Percentiles rank a stretch among this genome's conserved stretches.
These are phyloP conservation scores for Escovopsis sp. DNA, from an alignment of 2,329 filamentous ascomycete genomes.

Conservation along the genomic window DNA sequence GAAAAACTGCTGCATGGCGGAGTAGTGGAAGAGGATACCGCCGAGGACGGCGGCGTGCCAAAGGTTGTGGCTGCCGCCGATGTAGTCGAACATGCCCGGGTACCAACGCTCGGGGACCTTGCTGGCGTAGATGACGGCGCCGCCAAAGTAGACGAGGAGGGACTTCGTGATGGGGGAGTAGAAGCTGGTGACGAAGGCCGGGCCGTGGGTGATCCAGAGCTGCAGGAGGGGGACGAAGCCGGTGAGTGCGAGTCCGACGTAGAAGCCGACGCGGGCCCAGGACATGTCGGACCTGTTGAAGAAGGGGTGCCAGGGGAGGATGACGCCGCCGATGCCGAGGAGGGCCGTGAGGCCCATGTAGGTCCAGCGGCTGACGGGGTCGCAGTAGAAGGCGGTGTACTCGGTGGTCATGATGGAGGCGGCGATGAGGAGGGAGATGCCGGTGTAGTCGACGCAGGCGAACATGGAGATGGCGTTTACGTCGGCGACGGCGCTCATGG, in stretches of 20 bases:
- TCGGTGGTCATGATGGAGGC: constrained; percentile 97
- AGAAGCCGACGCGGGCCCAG: constrained; percentile 86
- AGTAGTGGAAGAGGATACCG: constrained; percentile 94
- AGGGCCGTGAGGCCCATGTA: constrained; percentile 74
- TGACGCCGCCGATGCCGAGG: constrained; percentile 73
- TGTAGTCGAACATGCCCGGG: constrained; percentile 87
- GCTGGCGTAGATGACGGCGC: constrained; percentile 77
- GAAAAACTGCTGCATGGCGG: constrained; percentile 93
- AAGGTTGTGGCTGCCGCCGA: constrained; percentile 90
- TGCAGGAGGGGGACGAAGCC: constrained; percentile 84
- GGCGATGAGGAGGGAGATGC: constrained; percentile 86
- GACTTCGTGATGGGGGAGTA: constrained; percentile 81
- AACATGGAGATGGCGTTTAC: constrained; percentile 84
- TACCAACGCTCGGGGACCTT: constrained; percentile 88
- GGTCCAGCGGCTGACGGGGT: constrained; percentile 68
- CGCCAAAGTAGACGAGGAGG: constrained; percentile 68
- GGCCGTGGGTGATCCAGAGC: constrained; percentile 61
- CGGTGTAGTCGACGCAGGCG: constrained; percentile 95
- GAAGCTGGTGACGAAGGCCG: constrained; percentile 73
- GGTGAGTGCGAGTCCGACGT: constrained; percentile 70
- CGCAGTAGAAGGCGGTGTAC: constrained; percentile 98
- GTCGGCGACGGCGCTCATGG: constrained; percentile 93
- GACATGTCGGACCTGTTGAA: constrained; percentile 91
- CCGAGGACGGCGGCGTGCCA: constrained; percentile 93
- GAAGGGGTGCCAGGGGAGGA: constrained; percentile 87